Evolutionary conservation across 805 yeast genomes (phyloP).

Genomic region (Pichia cabralensis): DNA sequence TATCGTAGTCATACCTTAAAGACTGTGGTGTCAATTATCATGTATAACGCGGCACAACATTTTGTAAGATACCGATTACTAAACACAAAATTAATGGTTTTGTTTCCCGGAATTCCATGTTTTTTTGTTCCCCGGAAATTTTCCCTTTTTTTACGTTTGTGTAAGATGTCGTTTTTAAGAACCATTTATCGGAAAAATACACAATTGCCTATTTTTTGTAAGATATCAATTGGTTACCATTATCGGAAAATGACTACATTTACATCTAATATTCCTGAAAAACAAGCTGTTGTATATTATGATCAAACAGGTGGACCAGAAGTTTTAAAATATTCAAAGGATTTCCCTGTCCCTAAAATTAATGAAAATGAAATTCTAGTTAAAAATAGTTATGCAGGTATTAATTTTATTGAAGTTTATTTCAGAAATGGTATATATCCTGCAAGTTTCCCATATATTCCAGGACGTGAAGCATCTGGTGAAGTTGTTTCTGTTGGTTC

Average conservation of each 20-base stretch:
- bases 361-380: constrained; percentile 51
- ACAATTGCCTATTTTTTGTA: too few relatives aligned
- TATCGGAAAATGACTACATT: constrained; percentile 3
- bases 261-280: constrained; percentile 33
- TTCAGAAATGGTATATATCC: constrained; percentile 76
- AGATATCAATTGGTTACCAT: too few relatives aligned
- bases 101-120: too few relatives aligned
- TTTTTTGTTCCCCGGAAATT: too few relatives aligned
- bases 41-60: too few relatives aligned
- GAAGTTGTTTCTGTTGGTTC: constrained; percentile 55
- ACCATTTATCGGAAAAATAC: too few relatives aligned
- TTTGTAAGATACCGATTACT: too few relatives aligned
- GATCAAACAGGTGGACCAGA: constrained; percentile 50
- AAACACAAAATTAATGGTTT: too few relatives aligned
- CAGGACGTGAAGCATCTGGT: constrained; percentile 71
- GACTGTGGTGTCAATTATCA: too few relatives aligned
- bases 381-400: constrained; percentile 68
- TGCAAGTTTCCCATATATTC: constrained; percentile 42
- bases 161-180: too few relatives aligned
- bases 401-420: constrained; percentile 76
- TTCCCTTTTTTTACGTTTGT: too few relatives aligned
- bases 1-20: too few relatives aligned
- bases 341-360: constrained; percentile 50
- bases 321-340: constrained; percentile 43
- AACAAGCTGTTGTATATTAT: constrained; percentile 47